These are phyloP conservation scores for Wickerhamiella cacticola DNA, from an alignment of 805 yeast species.

Conservation along the genomic window DNA sequence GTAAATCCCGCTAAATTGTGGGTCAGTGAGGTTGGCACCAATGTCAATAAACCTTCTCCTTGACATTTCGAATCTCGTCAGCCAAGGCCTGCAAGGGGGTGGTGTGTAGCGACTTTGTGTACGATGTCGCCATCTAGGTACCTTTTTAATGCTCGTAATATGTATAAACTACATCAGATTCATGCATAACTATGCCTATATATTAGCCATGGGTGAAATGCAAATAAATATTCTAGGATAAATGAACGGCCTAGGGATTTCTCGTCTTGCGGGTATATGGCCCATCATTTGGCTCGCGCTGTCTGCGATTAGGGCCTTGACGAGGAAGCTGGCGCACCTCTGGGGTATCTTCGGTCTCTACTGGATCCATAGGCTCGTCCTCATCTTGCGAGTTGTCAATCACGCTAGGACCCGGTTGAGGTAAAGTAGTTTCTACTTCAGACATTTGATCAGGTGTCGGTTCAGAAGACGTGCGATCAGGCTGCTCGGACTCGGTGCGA, in stretches of 20 bases:
- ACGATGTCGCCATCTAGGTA: too few species aligned
- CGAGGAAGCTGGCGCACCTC: not conserved
- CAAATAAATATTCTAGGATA: not conserved
- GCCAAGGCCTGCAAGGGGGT: not conserved
- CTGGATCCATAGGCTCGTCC: not conserved
- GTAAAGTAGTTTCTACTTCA: too few species aligned
- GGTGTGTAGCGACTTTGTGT: too few species aligned
- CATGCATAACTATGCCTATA: not conserved
- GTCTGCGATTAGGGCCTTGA: not conserved
- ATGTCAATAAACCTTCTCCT: constrained; percentile 30
- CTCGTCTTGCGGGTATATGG: not conserved
- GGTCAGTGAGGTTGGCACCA: constrained; percentile 74
- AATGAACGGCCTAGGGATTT: not conserved
- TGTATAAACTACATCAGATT: too few species aligned
- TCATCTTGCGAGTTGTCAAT: too few species aligned
- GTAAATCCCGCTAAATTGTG: constrained; percentile 75
- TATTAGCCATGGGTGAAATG: not conserved
- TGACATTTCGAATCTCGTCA: not conserved
- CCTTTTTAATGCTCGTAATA: too few species aligned
- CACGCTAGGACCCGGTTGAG: too few species aligned
- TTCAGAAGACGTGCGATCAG: too few species aligned
- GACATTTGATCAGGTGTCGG: too few species aligned
- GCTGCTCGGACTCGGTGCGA: too few species aligned
- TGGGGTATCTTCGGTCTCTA: not conserved
- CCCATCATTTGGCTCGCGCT: not conserved